Evolutionary conservation across 2,329 filamentous ascomycete species (phyloP).

Genomic region (Ascomycota sp.): DNA sequence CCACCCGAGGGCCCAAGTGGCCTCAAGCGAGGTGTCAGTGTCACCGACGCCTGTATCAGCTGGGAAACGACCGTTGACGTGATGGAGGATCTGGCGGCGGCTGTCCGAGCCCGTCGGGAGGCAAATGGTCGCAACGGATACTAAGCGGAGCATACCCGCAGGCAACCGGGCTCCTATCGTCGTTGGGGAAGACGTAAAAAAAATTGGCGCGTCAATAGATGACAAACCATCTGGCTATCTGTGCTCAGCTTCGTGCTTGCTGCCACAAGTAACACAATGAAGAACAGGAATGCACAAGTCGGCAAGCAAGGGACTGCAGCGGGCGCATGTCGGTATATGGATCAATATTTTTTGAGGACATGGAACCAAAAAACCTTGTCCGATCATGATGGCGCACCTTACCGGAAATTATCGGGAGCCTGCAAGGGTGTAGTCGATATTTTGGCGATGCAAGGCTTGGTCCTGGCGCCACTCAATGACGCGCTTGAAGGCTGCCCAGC

Average conservation of each 20-base stretch:
- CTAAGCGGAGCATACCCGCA: conserved; percentile 2
- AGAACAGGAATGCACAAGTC: too few species aligned
- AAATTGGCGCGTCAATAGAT: not conserved
- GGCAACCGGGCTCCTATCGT: not conserved
- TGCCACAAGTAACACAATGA: too few species aligned
- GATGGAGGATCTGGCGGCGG: conserved; percentile 68
- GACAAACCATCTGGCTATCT: conserved; percentile 3
- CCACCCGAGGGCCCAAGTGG: conserved; percentile 58
- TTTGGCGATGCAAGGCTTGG: conserved; percentile 10
- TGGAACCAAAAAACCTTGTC: too few species aligned
- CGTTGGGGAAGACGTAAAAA: not conserved
- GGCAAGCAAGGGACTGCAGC: too few species aligned
- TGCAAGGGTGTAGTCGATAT: conserved; percentile 7
- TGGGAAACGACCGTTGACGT: conserved; percentile 73
- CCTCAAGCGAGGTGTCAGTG: conserved; percentile 77
- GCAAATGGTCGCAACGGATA: conserved; percentile 17
- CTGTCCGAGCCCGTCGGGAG: conserved; percentile 55
- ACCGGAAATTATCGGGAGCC: too few species aligned
- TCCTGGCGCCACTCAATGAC: conserved; percentile 20
- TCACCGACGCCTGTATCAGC: conserved; percentile 89
- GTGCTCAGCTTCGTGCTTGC: too few species aligned
- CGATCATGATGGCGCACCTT: too few species aligned
- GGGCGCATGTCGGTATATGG: too few species aligned
- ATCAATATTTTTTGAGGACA: too few species aligned
- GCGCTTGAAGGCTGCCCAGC: conserved; percentile 35